Percentiles rank a stretch among this genome's conserved stretches.
Conservation (phyloP, 2,329 filamentous ascomycete species). For the Penicillium sp. region DNA sequence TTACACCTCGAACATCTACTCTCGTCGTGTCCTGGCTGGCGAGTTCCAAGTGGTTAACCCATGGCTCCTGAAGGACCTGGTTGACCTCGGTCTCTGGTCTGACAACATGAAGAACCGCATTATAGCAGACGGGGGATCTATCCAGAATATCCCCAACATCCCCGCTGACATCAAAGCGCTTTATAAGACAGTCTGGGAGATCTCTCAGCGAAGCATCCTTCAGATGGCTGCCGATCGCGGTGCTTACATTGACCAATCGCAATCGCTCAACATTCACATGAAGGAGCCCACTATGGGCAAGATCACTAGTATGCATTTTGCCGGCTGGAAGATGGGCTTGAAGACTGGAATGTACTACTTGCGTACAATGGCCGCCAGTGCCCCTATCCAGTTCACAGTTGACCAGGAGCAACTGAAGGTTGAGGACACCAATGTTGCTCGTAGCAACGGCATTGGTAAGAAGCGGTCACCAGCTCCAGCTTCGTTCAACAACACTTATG, state of each 20-base stretch:
- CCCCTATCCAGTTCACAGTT: conserved; percentile 98
- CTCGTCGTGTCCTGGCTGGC: conserved; percentile 91
- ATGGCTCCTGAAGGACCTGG: conserved; percentile 95
- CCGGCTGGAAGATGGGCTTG: conserved; percentile 96
- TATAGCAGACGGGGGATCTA: conserved; percentile 91
- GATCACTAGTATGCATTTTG: conserved; percentile 99
- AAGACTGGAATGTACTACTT: conserved; percentile 99
- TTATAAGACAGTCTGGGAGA: conserved; percentile 99
- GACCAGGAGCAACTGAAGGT: conserved; percentile 93
- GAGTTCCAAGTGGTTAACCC: conserved; percentile 99
- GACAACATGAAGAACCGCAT: conserved; percentile 99
- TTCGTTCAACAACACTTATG: conserved; percentile 52
- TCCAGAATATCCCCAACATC: conserved; percentile 96
- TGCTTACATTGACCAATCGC: conserved; percentile 97
- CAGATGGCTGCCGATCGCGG: conserved; percentile 98
- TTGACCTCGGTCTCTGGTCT: conserved; percentile 97
- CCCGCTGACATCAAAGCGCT: conserved; percentile 91
- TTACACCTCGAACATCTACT: conserved; percentile 99
- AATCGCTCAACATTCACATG: conserved; percentile 99
- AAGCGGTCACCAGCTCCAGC: conserved; percentile 62
- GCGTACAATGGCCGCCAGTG: conserved; percentile 92
- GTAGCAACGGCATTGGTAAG: conserved; percentile 56
- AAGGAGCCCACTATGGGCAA: conserved; percentile 99
- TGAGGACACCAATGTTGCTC: conserved; percentile 72
- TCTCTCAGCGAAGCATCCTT: conserved; percentile 89